A percentile compares a stretch with the other conserved stretches of the same genome.
Conservation (phyloP, 148 eudicot genomes). For the Polygonum maritimum region DNA sequence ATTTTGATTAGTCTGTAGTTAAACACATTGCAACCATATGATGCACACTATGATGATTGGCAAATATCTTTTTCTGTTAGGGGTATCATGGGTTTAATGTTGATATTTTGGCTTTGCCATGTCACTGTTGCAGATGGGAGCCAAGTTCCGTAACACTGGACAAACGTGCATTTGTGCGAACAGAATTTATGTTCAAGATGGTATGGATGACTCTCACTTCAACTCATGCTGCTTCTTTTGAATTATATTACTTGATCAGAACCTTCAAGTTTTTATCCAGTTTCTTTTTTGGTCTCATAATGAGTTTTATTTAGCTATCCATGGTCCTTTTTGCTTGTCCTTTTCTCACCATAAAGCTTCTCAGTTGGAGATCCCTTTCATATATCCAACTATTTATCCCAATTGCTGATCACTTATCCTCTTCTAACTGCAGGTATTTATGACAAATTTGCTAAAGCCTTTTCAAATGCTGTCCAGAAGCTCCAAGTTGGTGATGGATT, state of each 20-base stretch:
- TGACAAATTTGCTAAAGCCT: constrained; percentile 75
- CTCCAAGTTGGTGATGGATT: constrained; percentile 97
- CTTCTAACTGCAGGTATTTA: constrained; percentile 55
- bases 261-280: background rate
- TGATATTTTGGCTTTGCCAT: background rate
- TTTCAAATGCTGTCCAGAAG: constrained; percentile 61
- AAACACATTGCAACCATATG: too few species aligned
- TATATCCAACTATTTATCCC: background rate
- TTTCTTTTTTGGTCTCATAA: background rate
- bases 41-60: too few species aligned
- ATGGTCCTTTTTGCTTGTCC: background rate
- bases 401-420: background rate
- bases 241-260: background rate
- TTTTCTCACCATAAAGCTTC: background rate
- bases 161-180: constrained; percentile 10
- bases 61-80: background rate
- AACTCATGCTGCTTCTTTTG: background rate
- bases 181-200: constrained; percentile 13
- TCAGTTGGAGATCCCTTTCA: background rate
- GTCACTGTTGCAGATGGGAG: constrained; percentile 8
- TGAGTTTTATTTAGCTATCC: background rate
- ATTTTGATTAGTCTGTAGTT: too few species aligned
- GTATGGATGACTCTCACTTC: background rate
- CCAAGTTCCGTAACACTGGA: constrained; percentile 14
- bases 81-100: background rate